Conservation (phyloP, 176 grass and related monocot genomes). For the Oryza glaberrima region DNA sequence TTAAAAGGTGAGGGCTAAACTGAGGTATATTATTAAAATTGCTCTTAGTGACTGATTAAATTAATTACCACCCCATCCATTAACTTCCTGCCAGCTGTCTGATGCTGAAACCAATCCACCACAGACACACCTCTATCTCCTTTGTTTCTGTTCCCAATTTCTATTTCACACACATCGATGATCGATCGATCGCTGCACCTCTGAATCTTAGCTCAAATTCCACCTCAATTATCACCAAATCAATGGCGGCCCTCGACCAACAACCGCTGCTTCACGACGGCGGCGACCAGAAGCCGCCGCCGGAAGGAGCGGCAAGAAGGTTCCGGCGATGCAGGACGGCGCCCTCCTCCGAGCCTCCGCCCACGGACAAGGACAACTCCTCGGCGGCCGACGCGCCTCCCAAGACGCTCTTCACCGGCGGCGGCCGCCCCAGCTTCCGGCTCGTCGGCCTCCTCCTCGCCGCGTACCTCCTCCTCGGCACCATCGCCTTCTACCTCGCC, state of each 20-base stretch:
- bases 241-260: neutral
- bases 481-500: constrained; percentile 49
- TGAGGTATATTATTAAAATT: too few relatives aligned
- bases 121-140: neutral
- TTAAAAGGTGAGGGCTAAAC: too few relatives aligned
- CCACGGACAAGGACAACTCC: neutral
- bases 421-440: constrained; percentile 41
- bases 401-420: neutral
- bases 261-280: constrained; percentile 15
- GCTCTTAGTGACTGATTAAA: too few relatives aligned
- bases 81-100: too few relatives aligned
- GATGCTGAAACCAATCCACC: too few relatives aligned
- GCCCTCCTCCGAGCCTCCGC: constrained; percentile 1
- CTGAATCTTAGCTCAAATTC: neutral
- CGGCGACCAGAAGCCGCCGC: neutral
- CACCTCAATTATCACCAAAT: neutral
- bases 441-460: constrained; percentile 55
- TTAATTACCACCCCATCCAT: neutral
- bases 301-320: neutral
- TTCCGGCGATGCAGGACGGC: constrained; percentile 45
- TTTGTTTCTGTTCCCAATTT: neutral
- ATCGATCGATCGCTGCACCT: too few relatives aligned
- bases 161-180: neutral
- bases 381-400: neutral
- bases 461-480: constrained; percentile 55